Conservation (phyloP, 768 basidiomycete genomes). For the Hemileccinum impolitum region DNA sequence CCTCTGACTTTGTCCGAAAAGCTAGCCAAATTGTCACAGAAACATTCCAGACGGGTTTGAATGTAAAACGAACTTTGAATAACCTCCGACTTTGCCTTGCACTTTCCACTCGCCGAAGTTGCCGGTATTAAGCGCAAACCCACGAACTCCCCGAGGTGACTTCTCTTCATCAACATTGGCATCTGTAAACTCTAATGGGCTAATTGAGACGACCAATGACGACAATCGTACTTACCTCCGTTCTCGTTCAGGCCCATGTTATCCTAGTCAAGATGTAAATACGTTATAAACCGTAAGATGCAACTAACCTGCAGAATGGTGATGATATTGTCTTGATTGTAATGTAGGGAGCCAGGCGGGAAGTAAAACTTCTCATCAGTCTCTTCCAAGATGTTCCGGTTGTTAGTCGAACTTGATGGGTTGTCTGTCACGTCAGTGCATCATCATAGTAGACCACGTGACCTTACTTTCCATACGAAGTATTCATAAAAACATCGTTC, state of each 20-base stretch:
- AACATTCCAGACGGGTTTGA: neutral
- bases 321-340: conserved; percentile 65
- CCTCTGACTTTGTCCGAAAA: conserved; percentile 72
- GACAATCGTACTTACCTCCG: conserved; percentile 42
- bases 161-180: conserved; percentile 55
- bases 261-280: conserved; percentile 43
- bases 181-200: conserved; percentile 10
- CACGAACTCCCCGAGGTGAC: conserved; percentile 74
- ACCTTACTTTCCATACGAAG: conserved; percentile 71
- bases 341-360: conserved; percentile 49
- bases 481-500: conserved; percentile 67
- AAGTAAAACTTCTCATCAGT: conserved; percentile 66
- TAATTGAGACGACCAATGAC: neutral
- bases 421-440: neutral
- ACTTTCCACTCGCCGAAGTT: conserved; percentile 65
- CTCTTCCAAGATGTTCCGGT: conserved; percentile 56
- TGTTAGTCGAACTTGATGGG: conserved; percentile 54
- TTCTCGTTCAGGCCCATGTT: conserved; percentile 78
- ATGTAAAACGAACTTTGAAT: conserved; percentile 45
- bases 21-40: conserved; percentile 34
- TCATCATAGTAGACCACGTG: neutral
- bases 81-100: conserved; percentile 75
- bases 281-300: neutral
- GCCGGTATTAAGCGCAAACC: conserved; percentile 66
- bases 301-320: conserved; percentile 67